A percentile compares a stretch with the other conserved stretches of the same genome.
phyloP scores from a whole-genome alignment of 2,329 filamentous ascomycete genomes.

The Nannizziopsis barbatae region DNA sequence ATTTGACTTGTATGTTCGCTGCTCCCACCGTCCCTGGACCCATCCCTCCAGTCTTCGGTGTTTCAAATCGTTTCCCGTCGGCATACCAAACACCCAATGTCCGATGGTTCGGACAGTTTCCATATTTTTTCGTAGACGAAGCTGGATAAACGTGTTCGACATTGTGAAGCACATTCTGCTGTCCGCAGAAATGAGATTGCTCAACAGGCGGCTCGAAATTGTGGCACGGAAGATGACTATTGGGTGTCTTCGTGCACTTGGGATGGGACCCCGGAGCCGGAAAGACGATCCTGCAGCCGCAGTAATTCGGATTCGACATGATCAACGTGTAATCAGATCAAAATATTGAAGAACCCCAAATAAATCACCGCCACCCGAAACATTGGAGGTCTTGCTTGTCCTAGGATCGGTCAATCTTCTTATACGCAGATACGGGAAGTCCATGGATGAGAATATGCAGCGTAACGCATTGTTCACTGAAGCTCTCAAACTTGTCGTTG shows the following conservation, averaged over 20 bases:
- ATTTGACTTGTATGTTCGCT: not conserved
- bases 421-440: too few species aligned
- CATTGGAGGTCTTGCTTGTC: too few species aligned
- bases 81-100: not conserved
- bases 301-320: conserved; percentile 7
- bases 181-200: not conserved
- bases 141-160: not conserved
- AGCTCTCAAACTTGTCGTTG: too few species aligned
- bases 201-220: conserved; percentile 1
- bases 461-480: too few species aligned
- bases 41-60: not conserved
- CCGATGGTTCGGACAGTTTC: not conserved
- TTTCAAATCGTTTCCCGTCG: not conserved
- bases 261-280: not conserved
- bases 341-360: too few species aligned
- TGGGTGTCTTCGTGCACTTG: conserved; percentile 2
- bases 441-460: too few species aligned
- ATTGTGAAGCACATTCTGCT: not conserved
- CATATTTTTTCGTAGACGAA: not conserved
- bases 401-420: too few species aligned
- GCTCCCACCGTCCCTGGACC: not conserved
- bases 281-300: conserved; percentile 4
- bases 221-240: not conserved
- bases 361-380: too few species aligned
- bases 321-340: not conserved